Base-by-base conservation (phyloP, 257 asterid species). In the Solanum etuberosum region DNA sequence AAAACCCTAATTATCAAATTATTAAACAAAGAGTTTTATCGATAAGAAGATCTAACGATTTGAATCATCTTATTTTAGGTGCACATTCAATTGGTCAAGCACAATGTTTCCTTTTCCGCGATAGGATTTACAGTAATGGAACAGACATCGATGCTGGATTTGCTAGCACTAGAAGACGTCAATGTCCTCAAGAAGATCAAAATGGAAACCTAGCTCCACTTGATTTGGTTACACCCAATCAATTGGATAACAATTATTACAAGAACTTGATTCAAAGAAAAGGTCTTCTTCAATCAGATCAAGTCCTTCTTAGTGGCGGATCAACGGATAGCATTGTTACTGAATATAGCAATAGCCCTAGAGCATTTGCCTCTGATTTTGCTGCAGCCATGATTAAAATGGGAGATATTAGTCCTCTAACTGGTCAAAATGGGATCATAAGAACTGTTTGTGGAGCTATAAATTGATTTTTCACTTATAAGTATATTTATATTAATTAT, bases 221-320 rank as follows among this genome's bases (percentile, higher is more conserved):
- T 2, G 94, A 92, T 85, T 70, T 91, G 86, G 94, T 91, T 81
- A 92, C 94, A 6, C 94, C 94, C 0, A 86, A 51, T 51, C 59
- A 51, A 51, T 16, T 51, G 23, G 59, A 51, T 16, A 51, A 51
- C 23, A 51, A 51, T 6, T 51, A 51, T 23, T 51, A 5, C 59
- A 51, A 51, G 59, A 51, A 51, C 9, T 51, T 51, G 4, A 51
- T 5, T 5, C 59, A 51, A 51, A 51, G 59, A 51, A 51, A 51
- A 48, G 59, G 59, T 16, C 23, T 51, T 61, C 68, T 61, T 61
- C 68, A 61, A 61, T 61, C 68, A 2, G 68, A 61, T 61, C 68
- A 59, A 59, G 68, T 59, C 12, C 68, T 59, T 59, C 6, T 59
- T 2, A 59, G 68, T 23, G 68, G 68, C 5, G 68, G 68, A 2